phyloP scores from a whole-genome alignment of 805 yeast genomes.

The Maudiozyma serrabonitensis region DNA sequence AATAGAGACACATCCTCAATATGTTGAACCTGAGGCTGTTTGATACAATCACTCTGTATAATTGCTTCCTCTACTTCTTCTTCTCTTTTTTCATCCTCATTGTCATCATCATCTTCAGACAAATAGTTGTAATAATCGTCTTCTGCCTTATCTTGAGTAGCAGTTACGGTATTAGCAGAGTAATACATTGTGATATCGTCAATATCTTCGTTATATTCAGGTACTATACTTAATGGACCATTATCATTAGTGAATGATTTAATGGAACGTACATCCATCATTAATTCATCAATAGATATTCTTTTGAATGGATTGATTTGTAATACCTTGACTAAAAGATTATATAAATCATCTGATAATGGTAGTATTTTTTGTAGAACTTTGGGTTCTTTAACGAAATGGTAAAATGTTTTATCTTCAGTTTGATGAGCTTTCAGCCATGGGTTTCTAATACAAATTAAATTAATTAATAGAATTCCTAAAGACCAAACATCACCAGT shows the following conservation, averaged over 20 bases:
- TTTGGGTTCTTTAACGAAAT: constrained; percentile 45
- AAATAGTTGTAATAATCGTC: background rate
- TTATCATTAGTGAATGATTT: constrained; percentile 16
- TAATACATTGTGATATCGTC: background rate
- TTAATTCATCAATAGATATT: constrained; percentile 11
- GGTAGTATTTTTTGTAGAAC: constrained; percentile 65
- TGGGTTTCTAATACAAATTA: constrained; percentile 79
- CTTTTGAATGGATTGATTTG: constrained; percentile 30
- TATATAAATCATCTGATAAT: constrained; percentile 52
- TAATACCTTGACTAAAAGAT: constrained; percentile 33
- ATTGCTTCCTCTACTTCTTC: background rate
- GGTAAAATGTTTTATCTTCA: constrained; percentile 55
- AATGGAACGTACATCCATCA: constrained; percentile 17
- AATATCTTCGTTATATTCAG: constrained; percentile 2
- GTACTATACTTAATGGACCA: constrained; percentile 20
- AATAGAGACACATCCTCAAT: background rate
- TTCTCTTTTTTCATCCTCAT: background rate
- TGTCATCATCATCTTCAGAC: background rate
- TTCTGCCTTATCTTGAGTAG: background rate
- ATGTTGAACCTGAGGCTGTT: background rate
- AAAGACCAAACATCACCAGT: constrained; percentile 85
- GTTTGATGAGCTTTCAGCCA: constrained; percentile 72
- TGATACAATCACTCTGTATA: background rate
- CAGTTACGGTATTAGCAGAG: background rate
- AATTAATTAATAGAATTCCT: constrained; percentile 70